phyloP scores from a whole-genome alignment of 1,139 yeast species.

The Wickerhamomyces sp. region DNA sequence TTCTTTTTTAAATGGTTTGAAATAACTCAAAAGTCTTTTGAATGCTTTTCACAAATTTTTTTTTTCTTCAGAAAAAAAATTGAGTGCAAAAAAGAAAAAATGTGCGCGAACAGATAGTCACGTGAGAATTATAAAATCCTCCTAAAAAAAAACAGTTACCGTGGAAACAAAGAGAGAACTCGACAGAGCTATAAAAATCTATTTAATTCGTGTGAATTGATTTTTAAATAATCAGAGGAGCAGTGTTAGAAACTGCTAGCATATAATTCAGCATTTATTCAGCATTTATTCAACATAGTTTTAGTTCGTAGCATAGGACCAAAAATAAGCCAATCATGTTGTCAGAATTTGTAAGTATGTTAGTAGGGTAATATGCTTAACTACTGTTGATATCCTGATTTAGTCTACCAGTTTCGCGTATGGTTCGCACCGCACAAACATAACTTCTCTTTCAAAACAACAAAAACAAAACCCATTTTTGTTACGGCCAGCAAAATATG shows the following conservation, averaged over 20 bases:
- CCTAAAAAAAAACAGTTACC: too few species aligned
- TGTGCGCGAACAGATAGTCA: not conserved
- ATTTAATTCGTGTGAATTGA: too few species aligned
- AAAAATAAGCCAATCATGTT: constrained; percentile 13
- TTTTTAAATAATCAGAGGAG: too few species aligned
- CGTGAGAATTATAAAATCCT: not conserved
- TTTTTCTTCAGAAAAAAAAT: constrained; percentile 1
- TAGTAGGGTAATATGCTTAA: constrained; percentile 2
- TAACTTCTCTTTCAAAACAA: not conserved
- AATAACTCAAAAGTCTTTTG: not conserved
- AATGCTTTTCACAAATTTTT: not conserved
- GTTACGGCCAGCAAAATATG: constrained; percentile 1
- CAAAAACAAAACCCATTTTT: not conserved
- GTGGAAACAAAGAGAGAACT: too few species aligned
- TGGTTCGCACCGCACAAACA: constrained; percentile 1
- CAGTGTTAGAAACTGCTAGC: too few species aligned
- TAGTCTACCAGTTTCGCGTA: not conserved
- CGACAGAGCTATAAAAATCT: too few species aligned
- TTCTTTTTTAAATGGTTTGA: constrained; percentile 2
- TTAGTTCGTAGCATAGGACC: too few species aligned
- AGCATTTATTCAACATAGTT: too few species aligned
- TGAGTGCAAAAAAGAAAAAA: constrained; percentile 1
- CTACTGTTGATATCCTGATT: not conserved
- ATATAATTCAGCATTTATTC: too few species aligned
- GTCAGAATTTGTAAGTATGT: constrained; percentile 10